Evolutionary conservation across 148 eudicot species (phyloP), one percentile per base, ranked within the genome.

Genomic region (Polygonum aviculare): DNA sequence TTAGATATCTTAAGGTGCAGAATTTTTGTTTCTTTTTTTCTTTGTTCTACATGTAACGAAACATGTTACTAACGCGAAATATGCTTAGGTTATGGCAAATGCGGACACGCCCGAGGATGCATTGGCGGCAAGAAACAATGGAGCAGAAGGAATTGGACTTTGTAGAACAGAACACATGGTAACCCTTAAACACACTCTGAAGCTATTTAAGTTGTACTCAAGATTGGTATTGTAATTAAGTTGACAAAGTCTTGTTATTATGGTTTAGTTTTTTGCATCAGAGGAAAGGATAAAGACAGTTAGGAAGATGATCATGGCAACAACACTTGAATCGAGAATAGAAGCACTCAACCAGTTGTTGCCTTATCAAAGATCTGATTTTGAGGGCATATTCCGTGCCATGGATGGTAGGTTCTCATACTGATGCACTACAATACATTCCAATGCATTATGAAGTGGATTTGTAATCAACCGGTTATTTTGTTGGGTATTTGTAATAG

Each of bases 151-250:
- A 48, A 95, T 92, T 81, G 98, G 98, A 52, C 93, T 95, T 76
- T 95, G 98, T 54, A 86, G 98, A 81, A 95, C 97, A 3, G 98
- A 95, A 79, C 98, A 95, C 85, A 95, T 95, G 98, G 98, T 90
- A 85, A 49, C 33, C 15, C 3, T 12, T 31, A 26, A 60, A 10
- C 38, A 60, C 69, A 3, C 11, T 9, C 2, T 59, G 67, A 59
- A 9, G 33, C 9, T 4, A 59, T 1, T 59, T 8, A 7, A 59
- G 15, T 21, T 2, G 14, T 9, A 21, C 19, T 59, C 36, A 9
- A 59, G 36, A 21, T 26, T 26, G 2, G 36, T 5, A 26, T 16
- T 21, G 35, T 26, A 26, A n/a, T n/a, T n/a, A n/a, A 10, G 26
- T 60, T 31, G 31, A 7, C 33, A 36, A 26, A 3, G 26, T 60